These are phyloP conservation scores for Papiliotrema laurentii DNA, from an alignment of 1,284 basidiomycete species.

Conservation along the genomic window DNA sequence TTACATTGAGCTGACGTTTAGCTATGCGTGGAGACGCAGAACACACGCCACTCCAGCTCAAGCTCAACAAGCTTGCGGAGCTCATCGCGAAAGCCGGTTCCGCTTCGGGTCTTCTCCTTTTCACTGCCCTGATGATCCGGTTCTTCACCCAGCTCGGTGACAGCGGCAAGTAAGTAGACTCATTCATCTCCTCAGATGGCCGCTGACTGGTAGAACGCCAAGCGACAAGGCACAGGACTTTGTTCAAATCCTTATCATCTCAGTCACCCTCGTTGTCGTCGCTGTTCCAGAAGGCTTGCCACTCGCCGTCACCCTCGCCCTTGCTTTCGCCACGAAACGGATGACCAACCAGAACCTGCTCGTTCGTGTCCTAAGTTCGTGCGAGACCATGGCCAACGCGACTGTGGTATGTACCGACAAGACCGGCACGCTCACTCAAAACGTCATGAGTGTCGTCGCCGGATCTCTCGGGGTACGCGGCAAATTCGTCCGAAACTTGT, in stretches of 20 bases:
- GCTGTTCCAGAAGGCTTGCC: constrained; percentile 97
- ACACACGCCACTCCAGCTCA: constrained; percentile 82
- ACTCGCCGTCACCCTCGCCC: constrained; percentile 89
- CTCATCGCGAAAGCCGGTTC: constrained; percentile 89
- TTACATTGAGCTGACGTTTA: constrained; percentile 4
- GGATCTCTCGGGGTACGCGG: constrained; percentile 88
- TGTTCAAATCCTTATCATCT: constrained; percentile 88
- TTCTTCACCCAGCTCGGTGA: constrained; percentile 83
- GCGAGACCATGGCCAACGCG: constrained; percentile 98
- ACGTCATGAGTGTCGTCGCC: constrained; percentile 92
- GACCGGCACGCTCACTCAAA: constrained; percentile 87
- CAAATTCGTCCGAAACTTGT: constrained; percentile 80
- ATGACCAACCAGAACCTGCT: constrained; percentile 94
- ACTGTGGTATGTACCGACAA: constrained; percentile 96
- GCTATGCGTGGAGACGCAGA: constrained; percentile 45
- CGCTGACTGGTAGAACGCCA: constrained; percentile 54
- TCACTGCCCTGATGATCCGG: constrained; percentile 81
- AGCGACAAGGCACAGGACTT: constrained; percentile 86
- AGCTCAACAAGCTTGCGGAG: constrained; percentile 88
- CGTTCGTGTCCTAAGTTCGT: constrained; percentile 90
- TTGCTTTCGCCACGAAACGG: constrained; percentile 93
- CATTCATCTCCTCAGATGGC: background rate
- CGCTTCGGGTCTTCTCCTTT: constrained; percentile 74
- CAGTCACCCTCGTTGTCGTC: constrained; percentile 92
- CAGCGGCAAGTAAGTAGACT: constrained; percentile 51